Base-by-base conservation (phyloP, 805 yeast genomes). In the Nematodospora valgi region DNA sequence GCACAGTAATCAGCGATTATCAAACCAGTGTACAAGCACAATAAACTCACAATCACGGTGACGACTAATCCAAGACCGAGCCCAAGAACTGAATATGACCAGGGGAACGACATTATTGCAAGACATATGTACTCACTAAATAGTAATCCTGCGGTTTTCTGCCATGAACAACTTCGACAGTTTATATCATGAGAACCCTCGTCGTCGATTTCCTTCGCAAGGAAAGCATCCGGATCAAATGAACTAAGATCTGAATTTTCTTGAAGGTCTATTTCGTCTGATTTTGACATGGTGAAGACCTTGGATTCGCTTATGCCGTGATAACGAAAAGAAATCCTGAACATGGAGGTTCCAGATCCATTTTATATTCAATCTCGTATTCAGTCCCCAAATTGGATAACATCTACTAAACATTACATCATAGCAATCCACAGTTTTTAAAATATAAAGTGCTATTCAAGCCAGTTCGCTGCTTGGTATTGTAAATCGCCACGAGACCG, bases 71-170 rank as follows among this genome's bases (percentile, higher is more conserved):
- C 83, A 2, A 81, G 80, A 2, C 76, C 71, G 6, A 77, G 52
- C 0, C 83, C 83, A 13, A 77, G 54, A 3, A 76, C 76, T 3
- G 81, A 74, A 45, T 73, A 77, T 8, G 80, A 72, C 80, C 81
- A 75, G 0, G 83, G 83, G 50, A 77, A 77, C n/a, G 80, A 72
- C 77, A 77, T 67, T 39, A 76, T 74, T 10, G 82, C 82, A 41
- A 77, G 59, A 45, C 81, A 78, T 21, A 76, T 74, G 51, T 77
- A 77, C 50, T 77, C 82, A 2, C 78, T 71, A 42, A 77, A 73
- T 34, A 77, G 56, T 26, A 77, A 60, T n/a, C 78, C 80, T 1
- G 82, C 78, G 0, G 82, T 74, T 41, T 66, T 72, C 44, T 68
- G 72, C 81, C 81, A 76, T 18, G 79, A 68, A 43, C 80, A 74